phyloP scores from a whole-genome alignment of 169 alveolate species.

The Plasmodium vinckei region DNA sequence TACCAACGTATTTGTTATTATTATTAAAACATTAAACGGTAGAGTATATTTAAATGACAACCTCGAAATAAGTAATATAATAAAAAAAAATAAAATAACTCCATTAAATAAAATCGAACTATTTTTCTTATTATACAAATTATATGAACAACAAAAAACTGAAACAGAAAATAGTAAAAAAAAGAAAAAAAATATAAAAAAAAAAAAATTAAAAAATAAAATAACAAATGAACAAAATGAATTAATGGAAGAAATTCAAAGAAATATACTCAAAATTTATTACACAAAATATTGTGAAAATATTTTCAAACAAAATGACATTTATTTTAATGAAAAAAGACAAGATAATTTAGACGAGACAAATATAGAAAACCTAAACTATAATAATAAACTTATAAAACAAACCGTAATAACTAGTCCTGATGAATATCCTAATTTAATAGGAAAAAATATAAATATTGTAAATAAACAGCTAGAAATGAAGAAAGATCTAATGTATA shows the following conservation, averaged over 20 bases:
- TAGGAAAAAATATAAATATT: too few species aligned
- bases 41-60: slow-evolving; percentile 13
- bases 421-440: too few species aligned
- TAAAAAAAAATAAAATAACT: slow-evolving; percentile 18
- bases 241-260: slow-evolving; percentile 14
- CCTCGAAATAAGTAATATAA: neutral
- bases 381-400: too few species aligned
- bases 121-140: slow-evolving; percentile 38
- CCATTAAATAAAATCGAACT: slow-evolving; percentile 28
- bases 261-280: neutral
- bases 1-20: slow-evolving; percentile 15
- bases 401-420: too few species aligned
- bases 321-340: too few species aligned
- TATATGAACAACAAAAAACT: slow-evolving; percentile 12
- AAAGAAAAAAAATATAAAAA: neutral
- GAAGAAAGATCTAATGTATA: too few species aligned
- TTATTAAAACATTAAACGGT: slow-evolving; percentile 31
- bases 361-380: too few species aligned
- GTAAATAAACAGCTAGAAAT: too few species aligned
- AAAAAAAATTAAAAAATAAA: neutral
- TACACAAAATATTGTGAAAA: too few species aligned
- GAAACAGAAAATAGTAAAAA: neutral
- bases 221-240: neutral
- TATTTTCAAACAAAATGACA: too few species aligned
- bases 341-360: too few species aligned